Evolutionary conservation across 2,329 filamentous ascomycete genomes (phyloP), one percentile per base, ranked within the genome.

Genomic region (Alternaria longipes): DNA sequence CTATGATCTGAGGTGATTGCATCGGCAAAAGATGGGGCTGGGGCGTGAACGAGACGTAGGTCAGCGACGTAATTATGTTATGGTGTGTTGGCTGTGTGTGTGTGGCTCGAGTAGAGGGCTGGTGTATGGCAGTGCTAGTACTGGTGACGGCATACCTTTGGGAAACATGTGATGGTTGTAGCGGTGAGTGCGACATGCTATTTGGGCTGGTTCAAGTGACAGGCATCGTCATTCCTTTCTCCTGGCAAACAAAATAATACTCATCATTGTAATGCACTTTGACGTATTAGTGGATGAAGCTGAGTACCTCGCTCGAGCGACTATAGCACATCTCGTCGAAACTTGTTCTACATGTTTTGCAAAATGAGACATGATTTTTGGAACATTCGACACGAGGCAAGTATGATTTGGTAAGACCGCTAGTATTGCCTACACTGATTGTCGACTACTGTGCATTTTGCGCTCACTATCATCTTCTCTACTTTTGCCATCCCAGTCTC

Each of bases 1-100:
- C 46, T 38, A 26, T 50, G 30, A 50, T 50, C 46, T 38, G 46
- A 38, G 46, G 3, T 50, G 30, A 50, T 36, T 20, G 46, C 32
- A 32, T 14, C 30, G 46, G 32, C 38, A 7, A 38, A 50, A 38
- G 18, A 50, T 50, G 46, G 46, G 46, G 46, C 46, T 38, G 20
- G 20, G 30, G 46, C 16, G 22, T 50, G 30, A 34, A 38, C 32
- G 20, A 5, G 32, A 26, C 38, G 46, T 22, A 36, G 46, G 20
- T 20, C 9, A 30, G 46, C 22, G 32, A 50, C 32, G 46, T 36
- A 22, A 22, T 50, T 8, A 32, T n/a, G 46, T n/a, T 34, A 30
- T 41, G 40, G 12, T 42, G 20, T 42, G 46, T 4, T 50, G 30
- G 20, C 18, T 36, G 8, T 38, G 9, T 26, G 46, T 50, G 9